Evolutionary conservation across 345 rosid species (phyloP).

Genomic region (Adansonia digitata): DNA sequence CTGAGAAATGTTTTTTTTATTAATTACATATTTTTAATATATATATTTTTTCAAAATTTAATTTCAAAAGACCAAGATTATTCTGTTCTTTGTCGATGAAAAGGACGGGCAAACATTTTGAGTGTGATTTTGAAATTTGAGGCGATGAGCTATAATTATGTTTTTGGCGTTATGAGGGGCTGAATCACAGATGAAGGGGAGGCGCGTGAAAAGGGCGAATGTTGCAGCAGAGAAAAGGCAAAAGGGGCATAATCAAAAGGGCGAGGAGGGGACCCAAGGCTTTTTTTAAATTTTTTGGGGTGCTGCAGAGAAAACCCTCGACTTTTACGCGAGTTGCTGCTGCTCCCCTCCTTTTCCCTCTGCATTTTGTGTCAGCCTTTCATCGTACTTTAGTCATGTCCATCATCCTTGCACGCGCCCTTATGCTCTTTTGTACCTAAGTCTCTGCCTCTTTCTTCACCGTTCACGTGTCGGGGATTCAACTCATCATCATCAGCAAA

Average conservation of each 20-base stretch:
- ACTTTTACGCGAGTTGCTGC: constrained; percentile 50
- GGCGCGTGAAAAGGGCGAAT: neutral
- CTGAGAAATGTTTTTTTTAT: too few relatives aligned
- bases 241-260: too few relatives aligned
- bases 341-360: neutral
- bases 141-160: neutral
- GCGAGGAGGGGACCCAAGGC: too few relatives aligned
- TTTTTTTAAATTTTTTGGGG: too few relatives aligned
- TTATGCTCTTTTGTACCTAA: neutral
- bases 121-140: neutral
- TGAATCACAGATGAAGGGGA: neutral
- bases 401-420: constrained; percentile 26
- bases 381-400: constrained; percentile 52
- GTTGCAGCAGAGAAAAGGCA: too few relatives aligned
- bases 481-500: neutral
- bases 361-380: constrained; percentile 31
- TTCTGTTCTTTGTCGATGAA: too few relatives aligned
- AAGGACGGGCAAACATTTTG: too few relatives aligned
- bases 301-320: constrained; percentile 38
- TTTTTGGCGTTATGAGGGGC: neutral
- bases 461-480: constrained; percentile 10
- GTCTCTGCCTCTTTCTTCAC: neutral
- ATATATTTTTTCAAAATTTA: too few relatives aligned
- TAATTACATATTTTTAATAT: too few relatives aligned
- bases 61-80: too few relatives aligned